These are phyloP conservation scores for Lachnellula suecica DNA, from an alignment of 2,329 filamentous ascomycete species.

Conservation along the genomic window DNA sequence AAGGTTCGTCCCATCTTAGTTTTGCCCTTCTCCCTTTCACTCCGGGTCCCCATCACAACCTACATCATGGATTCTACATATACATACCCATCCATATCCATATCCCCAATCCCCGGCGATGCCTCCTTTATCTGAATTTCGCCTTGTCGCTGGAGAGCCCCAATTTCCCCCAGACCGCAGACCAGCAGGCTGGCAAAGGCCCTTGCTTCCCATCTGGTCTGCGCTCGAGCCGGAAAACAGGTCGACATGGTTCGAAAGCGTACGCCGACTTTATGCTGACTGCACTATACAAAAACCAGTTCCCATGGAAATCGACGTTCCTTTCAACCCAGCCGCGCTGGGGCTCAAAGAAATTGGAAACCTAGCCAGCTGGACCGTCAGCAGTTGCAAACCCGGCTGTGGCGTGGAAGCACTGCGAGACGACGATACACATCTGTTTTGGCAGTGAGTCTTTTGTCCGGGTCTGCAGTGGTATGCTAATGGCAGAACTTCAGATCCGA, in stretches of 20 bases:
- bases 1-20: slow-evolving; percentile 22
- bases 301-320: slow-evolving; percentile 33
- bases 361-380: slow-evolving; percentile 79
- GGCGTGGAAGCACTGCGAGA: slow-evolving; percentile 74
- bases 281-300: slow-evolving; percentile 14
- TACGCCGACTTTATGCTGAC: slow-evolving; percentile 10
- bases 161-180: neutral
- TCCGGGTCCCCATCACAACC: too few relatives aligned
- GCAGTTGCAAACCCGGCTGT: slow-evolving; percentile 77
- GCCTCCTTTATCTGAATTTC: neutral
- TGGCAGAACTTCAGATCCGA: slow-evolving; percentile 57
- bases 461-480: neutral
- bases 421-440: slow-evolving; percentile 72
- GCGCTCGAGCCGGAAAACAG: neutral
- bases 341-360: slow-evolving; percentile 82
- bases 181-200: neutral
- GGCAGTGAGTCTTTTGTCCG: slow-evolving; percentile 64
- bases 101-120: neutral
- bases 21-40: neutral
- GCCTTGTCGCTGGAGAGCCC: neutral
- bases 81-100: neutral
- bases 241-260: neutral
- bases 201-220: neutral
- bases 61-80: neutral
- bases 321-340: slow-evolving; percentile 48